These are phyloP conservation scores for Ceratobasidium sp. DNA, from an alignment of 1,284 basidiomycete genomes.

Conservation along the genomic window DNA sequence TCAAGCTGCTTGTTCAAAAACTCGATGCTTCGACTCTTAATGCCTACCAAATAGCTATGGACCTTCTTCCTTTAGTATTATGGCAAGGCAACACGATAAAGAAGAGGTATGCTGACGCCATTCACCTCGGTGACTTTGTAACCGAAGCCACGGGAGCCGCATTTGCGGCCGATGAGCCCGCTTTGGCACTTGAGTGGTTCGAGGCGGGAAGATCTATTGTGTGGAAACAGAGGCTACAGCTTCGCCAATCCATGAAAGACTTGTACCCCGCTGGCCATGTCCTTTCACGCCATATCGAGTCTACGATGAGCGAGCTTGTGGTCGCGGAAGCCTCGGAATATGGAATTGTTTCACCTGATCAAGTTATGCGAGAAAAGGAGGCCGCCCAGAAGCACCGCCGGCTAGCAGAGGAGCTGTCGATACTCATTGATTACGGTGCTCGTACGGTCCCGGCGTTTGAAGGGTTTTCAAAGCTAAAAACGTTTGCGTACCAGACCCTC, in stretches of 20 bases:
- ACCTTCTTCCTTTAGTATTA: neutral
- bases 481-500: too few relatives aligned
- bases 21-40: too few relatives aligned
- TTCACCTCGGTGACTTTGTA: neutral
- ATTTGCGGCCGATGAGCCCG: neutral
- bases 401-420: neutral
- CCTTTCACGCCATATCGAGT: neutral
- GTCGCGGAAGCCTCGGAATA: neutral
- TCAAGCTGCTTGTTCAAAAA: neutral
- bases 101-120: neutral
- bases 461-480: neutral
- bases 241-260: neutral
- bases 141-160: constrained; percentile 1
- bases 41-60: neutral
- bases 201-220: constrained; percentile 21
- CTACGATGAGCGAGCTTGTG: neutral
- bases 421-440: neutral
- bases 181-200: constrained; percentile 10
- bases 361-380: neutral
- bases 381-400: constrained; percentile 4
- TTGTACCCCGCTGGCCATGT: neutral
- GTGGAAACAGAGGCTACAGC: neutral
- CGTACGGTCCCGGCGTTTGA: constrained; percentile 3
- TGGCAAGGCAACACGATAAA: neutral
- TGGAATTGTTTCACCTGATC: neutral